Evolutionary conservation across 371 early-diverging fungal species (phyloP).

Genomic region (Lichtheimia ramosa): DNA sequence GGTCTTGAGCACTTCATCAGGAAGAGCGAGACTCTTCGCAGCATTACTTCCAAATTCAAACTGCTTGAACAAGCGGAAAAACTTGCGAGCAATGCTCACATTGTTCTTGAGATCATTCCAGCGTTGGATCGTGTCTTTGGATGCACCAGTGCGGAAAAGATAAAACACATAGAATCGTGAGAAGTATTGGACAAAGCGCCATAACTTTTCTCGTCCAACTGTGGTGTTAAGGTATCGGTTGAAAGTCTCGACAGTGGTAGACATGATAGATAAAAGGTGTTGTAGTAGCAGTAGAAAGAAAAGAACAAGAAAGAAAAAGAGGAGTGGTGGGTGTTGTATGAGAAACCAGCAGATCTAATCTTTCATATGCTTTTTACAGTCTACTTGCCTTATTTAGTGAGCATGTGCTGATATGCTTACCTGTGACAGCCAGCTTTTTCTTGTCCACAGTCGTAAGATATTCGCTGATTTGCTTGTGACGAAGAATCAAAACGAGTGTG

Average conservation of each 20-base stretch:
- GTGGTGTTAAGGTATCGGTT: constrained; percentile 62
- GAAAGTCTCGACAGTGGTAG: constrained; percentile 25
- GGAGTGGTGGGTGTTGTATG: too few species aligned
- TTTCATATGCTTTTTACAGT: too few species aligned
- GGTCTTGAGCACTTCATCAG: constrained; percentile 55
- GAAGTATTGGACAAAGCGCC: constrained; percentile 78
- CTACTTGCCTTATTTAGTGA: too few species aligned
- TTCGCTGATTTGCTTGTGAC: too few species aligned
- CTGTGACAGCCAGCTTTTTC: too few species aligned
- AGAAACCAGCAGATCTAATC: too few species aligned
- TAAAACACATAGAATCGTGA: constrained; percentile 65
- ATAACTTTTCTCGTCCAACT: constrained; percentile 80
- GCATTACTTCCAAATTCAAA: constrained; percentile 61
- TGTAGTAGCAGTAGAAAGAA: not conserved
- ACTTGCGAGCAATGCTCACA: constrained; percentile 65
- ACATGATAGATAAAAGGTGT: not conserved
- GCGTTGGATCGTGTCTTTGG: constrained; percentile 54
- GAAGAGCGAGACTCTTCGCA: constrained; percentile 46
- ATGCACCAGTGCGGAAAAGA: constrained; percentile 48
- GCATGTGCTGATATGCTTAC: too few species aligned
- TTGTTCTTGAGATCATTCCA: constrained; percentile 57
- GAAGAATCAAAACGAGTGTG: too few species aligned
- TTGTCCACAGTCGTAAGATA: too few species aligned
- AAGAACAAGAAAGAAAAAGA: not conserved
- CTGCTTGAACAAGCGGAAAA: constrained; percentile 54